A percentile compares a stretch with the other conserved stretches of the same genome.
Evolutionary conservation across 1,284 basidiomycete species (phyloP).

Genomic region (Lentinula novae-zelandiae): DNA sequence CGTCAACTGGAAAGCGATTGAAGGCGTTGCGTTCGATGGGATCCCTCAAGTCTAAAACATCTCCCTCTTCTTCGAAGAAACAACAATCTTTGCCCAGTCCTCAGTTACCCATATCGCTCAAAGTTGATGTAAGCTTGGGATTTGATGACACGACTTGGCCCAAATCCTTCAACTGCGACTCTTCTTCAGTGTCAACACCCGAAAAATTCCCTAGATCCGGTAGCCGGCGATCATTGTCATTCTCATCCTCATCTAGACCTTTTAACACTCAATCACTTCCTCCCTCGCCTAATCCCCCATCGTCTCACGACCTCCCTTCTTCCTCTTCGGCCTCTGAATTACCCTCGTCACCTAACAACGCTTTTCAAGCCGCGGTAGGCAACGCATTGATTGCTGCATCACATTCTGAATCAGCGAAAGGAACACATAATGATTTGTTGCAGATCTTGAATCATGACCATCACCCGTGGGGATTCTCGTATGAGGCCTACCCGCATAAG

Average conservation of each 20-base stretch:
- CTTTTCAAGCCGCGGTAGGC: conserved; percentile 67
- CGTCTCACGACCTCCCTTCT: conserved; percentile 30
- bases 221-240: conserved; percentile 66
- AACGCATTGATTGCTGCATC: conserved; percentile 91
- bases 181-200: conserved; percentile 17
- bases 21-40: conserved; percentile 78
- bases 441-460: conserved; percentile 87
- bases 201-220: conserved; percentile 28
- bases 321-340: conserved; percentile 27
- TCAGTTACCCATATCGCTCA: conserved; percentile 46
- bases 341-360: conserved; percentile 24
- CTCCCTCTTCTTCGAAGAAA: conserved; percentile 23
- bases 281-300: conserved; percentile 45
- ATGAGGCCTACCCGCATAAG: conserved; percentile 71
- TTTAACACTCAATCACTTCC: conserved; percentile 35
- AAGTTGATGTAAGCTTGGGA: conserved; percentile 56
- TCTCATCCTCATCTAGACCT: conserved; percentile 35
- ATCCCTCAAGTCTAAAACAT: conserved; percentile 60
- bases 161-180: conserved; percentile 27
- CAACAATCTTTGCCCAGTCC: conserved; percentile 33
- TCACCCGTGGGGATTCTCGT: conserved; percentile 83
- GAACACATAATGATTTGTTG: conserved; percentile 87
- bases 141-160: conserved; percentile 56
- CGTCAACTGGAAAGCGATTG: conserved; percentile 47
- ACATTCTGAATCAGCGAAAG: conserved; percentile 89